Evolutionary conservation across 306 rosid species (phyloP), one percentile per base, ranked within the genome.

Genomic region (Luffa acutangula): DNA sequence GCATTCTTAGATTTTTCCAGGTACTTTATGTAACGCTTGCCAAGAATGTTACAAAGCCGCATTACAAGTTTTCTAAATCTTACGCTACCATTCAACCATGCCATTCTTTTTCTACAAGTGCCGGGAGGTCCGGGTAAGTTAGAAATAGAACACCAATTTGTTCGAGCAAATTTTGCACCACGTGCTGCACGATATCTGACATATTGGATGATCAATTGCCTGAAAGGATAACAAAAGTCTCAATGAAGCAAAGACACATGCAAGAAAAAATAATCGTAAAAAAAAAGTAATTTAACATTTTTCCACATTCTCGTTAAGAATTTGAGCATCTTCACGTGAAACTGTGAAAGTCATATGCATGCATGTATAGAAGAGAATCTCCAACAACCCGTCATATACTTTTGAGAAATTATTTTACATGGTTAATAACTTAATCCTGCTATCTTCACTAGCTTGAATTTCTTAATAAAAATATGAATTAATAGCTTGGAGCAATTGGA

Each of bases 191-290:
- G 98, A 78, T 89, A 80, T 86, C 89, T 90, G 79, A 81, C 96
- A 82, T 95, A 95, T 81, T 92, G 96, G 83, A 93, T 86, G 87
- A 93, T 81, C 93, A 92, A 76, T 82, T 88, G 85, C 93, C 97
- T 95, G 91, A 77, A 85, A 89, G 73, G 70, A 81, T 15, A 25
- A 65, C 43, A 51, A 11, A 69, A 79, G 77, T 48, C 79, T 33
- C 66, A 72, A 77, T 11, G 25, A 56, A 52, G 80, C 58, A 76
- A 82, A 85, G 78, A 36, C 64, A 80, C 48, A 77, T 15, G 43
- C 8, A 31, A 66, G 69, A 84, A 42, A 54, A 31, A 0, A 64
- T 14, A 18, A 5, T 33, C 3, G 9, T 14, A 84, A n/a, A n/a
- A 79, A 20, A 76, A 59, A 73, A 74, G 21, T 81, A 66, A 37